phyloP scores from a whole-genome alignment of 352 stramenopile genomes.

The Globisporangium nodosum region DNA sequence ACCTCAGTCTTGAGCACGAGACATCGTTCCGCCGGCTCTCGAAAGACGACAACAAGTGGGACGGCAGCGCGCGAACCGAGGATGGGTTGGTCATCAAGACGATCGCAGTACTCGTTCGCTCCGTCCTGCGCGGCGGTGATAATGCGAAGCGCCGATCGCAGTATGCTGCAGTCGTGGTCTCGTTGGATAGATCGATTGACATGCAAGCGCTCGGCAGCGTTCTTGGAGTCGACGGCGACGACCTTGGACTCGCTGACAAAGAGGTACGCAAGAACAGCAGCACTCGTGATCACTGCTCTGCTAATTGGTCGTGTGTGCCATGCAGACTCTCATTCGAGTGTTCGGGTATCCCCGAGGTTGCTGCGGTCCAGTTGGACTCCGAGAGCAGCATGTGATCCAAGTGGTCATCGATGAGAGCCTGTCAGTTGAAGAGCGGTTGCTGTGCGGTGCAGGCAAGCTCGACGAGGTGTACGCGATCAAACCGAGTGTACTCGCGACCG shows the following conservation, averaged over 20 bases:
- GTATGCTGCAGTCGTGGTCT: conserved; percentile 48
- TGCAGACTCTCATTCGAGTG: conserved; percentile 46
- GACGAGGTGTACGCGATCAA: conserved; percentile 50
- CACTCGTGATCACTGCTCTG: background rate
- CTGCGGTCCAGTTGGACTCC: conserved; percentile 56
- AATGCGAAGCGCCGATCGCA: background rate
- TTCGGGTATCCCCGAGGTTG: conserved; percentile 65
- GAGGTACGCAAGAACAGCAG: conserved; percentile 21
- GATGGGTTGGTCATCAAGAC: conserved; percentile 53
- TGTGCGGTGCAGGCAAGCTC: conserved; percentile 40
- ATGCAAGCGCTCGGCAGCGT: conserved; percentile 30
- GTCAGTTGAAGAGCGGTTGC: conserved; percentile 21
- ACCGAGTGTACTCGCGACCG: conserved; percentile 9
- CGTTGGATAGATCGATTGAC: conserved; percentile 45
- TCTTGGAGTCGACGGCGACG: conserved; percentile 17
- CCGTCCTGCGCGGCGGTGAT: background rate
- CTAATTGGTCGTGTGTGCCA: background rate
- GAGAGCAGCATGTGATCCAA: conserved; percentile 35
- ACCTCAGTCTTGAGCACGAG: conserved; percentile 13
- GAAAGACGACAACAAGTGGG: conserved; percentile 14
- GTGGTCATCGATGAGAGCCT: conserved; percentile 45
- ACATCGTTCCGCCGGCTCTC: conserved; percentile 20
- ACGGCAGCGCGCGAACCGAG: conserved; percentile 8
- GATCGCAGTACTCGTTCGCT: conserved; percentile 41
- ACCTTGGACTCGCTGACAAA: conserved; percentile 42